phyloP scores from a whole-genome alignment of 305 asterid genomes.

The Fraxinus platypoda region DNA sequence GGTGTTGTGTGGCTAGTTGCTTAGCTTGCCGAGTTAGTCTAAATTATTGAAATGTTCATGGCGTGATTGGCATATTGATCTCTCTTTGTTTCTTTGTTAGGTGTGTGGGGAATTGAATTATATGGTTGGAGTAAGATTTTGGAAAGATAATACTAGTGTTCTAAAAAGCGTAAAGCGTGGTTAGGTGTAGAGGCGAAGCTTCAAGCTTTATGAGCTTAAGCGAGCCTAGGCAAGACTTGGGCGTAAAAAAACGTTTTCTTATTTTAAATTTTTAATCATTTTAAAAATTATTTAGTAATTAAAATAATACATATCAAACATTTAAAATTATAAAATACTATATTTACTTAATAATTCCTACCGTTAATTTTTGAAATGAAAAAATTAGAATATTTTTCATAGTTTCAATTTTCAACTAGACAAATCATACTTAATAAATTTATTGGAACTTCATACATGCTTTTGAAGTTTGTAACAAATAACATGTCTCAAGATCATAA shows the following conservation, averaged over 20 bases:
- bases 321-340: too few species aligned
- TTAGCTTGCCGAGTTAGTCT: background rate
- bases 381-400: background rate
- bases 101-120: background rate
- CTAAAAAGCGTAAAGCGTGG: background rate
- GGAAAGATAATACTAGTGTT: background rate
- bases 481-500: background rate
- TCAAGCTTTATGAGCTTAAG: background rate
- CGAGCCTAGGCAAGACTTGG: background rate
- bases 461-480: background rate
- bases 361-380: background rate
- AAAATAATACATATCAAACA: background rate
- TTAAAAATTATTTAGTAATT: too few species aligned
- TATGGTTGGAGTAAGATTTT: background rate
- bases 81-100: conserved; percentile 14
- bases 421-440: background rate
- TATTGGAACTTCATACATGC: background rate
- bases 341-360: too few species aligned
- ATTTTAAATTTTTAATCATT: background rate
- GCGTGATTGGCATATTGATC: background rate
- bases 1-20: background rate
- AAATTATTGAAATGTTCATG: background rate
- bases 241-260: background rate
- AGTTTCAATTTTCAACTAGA: background rate
- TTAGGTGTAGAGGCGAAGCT: background rate